Evolutionary conservation across 805 yeast species (phyloP).

Genomic region (Scheffersomyces coipomensis): DNA sequence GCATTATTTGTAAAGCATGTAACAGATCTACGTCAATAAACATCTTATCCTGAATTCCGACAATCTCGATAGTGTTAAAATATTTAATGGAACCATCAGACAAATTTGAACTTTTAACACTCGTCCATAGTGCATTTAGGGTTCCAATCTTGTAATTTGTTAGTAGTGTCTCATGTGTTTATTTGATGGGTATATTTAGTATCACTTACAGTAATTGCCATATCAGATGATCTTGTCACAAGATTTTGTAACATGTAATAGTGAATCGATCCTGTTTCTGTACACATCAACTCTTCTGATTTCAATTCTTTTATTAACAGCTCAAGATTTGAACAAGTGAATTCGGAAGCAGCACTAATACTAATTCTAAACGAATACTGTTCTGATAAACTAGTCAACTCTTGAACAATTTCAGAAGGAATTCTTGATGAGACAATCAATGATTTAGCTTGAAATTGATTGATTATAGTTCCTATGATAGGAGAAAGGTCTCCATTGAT

Average conservation of each 20-base stretch:
- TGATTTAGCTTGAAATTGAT: background rate
- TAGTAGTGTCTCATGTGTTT: background rate
- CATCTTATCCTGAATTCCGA: slow-evolving; percentile 3
- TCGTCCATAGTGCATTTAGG: slow-evolving; percentile 2
- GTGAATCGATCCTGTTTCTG: background rate
- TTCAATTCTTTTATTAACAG: background rate
- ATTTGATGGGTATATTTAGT: background rate
- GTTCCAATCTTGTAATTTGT: slow-evolving; percentile 3
- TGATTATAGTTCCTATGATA: background rate
- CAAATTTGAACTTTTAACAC: background rate
- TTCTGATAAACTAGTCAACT: background rate
- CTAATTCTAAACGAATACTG: background rate
- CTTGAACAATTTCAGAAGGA: background rate
- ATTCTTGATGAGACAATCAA: background rate
- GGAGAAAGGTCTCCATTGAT: background rate
- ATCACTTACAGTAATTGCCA: background rate
- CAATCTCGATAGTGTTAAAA: background rate
- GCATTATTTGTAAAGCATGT: slow-evolving; percentile 5
- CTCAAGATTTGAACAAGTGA: background rate
- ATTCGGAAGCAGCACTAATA: background rate
- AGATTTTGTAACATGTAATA: background rate
- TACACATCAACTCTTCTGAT: background rate
- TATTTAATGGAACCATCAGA: background rate
- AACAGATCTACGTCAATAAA: slow-evolving; percentile 9
- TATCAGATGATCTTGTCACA: background rate